Base-by-base conservation (phyloP, 1,139 yeast species). In the Ogataea hybrid region DNA sequence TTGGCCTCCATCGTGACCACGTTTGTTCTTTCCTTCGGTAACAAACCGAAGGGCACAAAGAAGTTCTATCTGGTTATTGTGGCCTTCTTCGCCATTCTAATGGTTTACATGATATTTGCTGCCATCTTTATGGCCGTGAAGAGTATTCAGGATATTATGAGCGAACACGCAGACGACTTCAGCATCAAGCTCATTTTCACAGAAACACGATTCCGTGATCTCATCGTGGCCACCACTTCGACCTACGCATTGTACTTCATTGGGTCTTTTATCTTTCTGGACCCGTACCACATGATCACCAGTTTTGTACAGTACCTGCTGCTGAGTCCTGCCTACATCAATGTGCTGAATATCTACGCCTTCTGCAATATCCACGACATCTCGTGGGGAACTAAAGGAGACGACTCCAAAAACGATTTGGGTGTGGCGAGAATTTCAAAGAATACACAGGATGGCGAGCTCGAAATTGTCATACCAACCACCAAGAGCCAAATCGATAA, bases 21-120 rank as follows among this genome's bases (percentile, higher is more conserved):
- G 14, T 92, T 92, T 64, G 90, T 92, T 41, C 68, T 92, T 49
- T 82, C 96, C 37, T 83, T 92, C 64, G 98, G 98, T 59, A 92
- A 92, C 62, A 83, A 90, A 44, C 98, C 98, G 2, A 84, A 82
- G 55, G 97, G 97, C 30, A 88, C 97, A 0, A 87, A 85, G 50
- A 71, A 70, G 54, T 85, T 88, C 55, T 92, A 92, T 61, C 66
- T 86, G 47, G 77, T 84, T n/a, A 87, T 90, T 55, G 95, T 87
- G 42, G 65, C 81, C 41, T 89, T 92, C 71, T 92, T 90, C 69
- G 96, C 97, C 0, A 73, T 89, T 10, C 69, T 92, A 55, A 92
- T 92, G 97, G 81, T 79, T 1, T 92, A 92, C 60, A 85, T 92
- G 82, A 75, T 90, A 33, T 88, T 90, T 67, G 92, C 97, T 11